Percentiles rank a stretch among this genome's conserved stretches.
Conservation (phyloP, 768 basidiomycete species). For the Gyrodon lividus region DNA sequence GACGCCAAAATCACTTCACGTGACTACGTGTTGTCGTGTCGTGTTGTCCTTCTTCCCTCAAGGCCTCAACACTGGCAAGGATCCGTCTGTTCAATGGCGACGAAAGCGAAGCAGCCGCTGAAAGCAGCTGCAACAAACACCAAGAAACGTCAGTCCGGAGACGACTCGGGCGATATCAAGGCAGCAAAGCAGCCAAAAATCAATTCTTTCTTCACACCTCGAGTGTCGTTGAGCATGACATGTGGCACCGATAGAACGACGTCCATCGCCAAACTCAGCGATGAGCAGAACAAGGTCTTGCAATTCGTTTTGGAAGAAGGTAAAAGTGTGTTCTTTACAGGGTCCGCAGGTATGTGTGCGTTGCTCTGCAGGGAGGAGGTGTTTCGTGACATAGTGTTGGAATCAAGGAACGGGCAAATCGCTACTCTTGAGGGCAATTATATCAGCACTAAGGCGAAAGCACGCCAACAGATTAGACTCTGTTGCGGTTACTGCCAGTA, state of each 20-base stretch:
- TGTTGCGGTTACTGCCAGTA: slow-evolving; percentile 47
- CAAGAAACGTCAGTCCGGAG: slow-evolving; percentile 26
- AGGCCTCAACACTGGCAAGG: too few species aligned
- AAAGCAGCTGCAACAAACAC: slow-evolving; percentile 6
- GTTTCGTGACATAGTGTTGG: neutral
- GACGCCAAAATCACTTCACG: slow-evolving; percentile 27
- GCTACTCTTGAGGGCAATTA: slow-evolving; percentile 56
- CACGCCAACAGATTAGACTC: slow-evolving; percentile 30
- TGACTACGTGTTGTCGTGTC: slow-evolving; percentile 21
- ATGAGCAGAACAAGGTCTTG: slow-evolving; percentile 53
- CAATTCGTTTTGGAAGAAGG: slow-evolving; percentile 53
- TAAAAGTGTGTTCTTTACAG: slow-evolving; percentile 66
- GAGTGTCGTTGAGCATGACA: slow-evolving; percentile 26
- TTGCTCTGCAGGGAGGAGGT: neutral
- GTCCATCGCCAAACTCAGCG: slow-evolving; percentile 43
- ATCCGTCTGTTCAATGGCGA: slow-evolving; percentile 7
- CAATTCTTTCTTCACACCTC: slow-evolving; percentile 26
- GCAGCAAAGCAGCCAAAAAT: slow-evolving; percentile 25
- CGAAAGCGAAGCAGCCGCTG: slow-evolving; percentile 9
- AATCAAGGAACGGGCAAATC: slow-evolving; percentile 63
- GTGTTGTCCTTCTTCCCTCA: slow-evolving; percentile 9
- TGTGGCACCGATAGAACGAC: slow-evolving; percentile 31
- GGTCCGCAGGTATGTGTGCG: slow-evolving; percentile 53
- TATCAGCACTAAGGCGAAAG: slow-evolving; percentile 45
- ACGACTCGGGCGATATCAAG: neutral